Evolutionary conservation across 2,329 filamentous ascomycete genomes (phyloP).

Genomic region (Zalaria sp.): DNA sequence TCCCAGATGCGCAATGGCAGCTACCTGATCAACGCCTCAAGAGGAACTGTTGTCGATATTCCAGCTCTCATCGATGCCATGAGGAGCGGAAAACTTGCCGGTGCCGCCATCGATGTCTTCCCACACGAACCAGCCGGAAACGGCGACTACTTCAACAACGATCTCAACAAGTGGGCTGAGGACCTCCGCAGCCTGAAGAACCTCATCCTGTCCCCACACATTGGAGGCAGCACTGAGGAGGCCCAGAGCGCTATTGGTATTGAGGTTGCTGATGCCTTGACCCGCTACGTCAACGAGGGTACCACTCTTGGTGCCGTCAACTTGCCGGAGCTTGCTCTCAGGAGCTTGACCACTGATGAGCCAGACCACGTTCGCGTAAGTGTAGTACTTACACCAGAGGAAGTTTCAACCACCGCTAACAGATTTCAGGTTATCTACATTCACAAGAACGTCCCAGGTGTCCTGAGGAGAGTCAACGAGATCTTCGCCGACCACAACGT

Average conservation of each 20-base stretch:
- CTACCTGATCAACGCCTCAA: constrained; percentile 92
- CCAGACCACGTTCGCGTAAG: constrained; percentile 63
- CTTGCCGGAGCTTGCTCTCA: constrained; percentile 84
- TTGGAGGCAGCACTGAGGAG: constrained; percentile 94
- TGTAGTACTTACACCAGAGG: constrained; percentile 13
- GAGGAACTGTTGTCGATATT: constrained; percentile 89
- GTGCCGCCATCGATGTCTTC: constrained; percentile 93
- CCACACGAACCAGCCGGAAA: constrained; percentile 88
- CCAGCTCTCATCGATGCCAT: constrained; percentile 79
- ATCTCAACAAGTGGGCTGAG: constrained; percentile 70
- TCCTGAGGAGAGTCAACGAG: constrained; percentile 87
- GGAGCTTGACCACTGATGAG: constrained; percentile 82
- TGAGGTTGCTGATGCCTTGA: constrained; percentile 77
- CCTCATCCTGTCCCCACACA: constrained; percentile 89
- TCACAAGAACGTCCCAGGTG: constrained; percentile 91
- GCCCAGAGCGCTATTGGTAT: constrained; percentile 91
- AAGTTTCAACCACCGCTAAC: neutral
- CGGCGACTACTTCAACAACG: constrained; percentile 82
- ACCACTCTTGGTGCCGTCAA: constrained; percentile 87
- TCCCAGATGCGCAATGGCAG: constrained; percentile 82
- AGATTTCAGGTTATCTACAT: constrained; percentile 63
- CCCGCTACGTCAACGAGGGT: constrained; percentile 92
- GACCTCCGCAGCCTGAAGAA: constrained; percentile 79
- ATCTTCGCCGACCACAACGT: constrained; percentile 93
- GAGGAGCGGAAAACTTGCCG: constrained; percentile 73